A percentile compares a stretch with the other conserved stretches of the same genome.
These are phyloP conservation scores for Calonectria pauciramosa DNA, from an alignment of 2,329 filamentous ascomycete species.

Conservation along the genomic window DNA sequence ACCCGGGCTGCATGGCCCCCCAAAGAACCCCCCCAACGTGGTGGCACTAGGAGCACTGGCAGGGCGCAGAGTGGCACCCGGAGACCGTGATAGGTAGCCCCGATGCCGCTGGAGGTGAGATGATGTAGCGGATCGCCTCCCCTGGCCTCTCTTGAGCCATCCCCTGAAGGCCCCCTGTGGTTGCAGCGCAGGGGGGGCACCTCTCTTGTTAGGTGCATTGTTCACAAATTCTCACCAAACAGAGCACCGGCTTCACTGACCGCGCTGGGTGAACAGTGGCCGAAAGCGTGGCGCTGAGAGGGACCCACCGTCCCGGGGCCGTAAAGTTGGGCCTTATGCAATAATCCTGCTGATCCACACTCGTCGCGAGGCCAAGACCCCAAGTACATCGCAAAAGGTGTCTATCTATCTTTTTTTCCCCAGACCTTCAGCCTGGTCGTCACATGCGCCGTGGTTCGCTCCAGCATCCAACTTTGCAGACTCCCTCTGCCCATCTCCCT, in stretches of 20 bases:
- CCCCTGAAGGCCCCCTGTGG: constrained; percentile 17
- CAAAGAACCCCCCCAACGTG: background rate
- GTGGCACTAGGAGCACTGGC: constrained; percentile 14
- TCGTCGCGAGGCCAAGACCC: constrained; percentile 18
- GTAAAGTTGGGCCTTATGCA: constrained; percentile 33
- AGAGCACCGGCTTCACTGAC: background rate
- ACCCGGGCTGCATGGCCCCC: constrained; percentile 8
- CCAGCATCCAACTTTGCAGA: constrained; percentile 34
- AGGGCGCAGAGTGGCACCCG: constrained; percentile 9
- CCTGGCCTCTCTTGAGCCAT: background rate
- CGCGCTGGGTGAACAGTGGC: constrained; percentile 5
- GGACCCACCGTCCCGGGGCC: constrained; percentile 18
- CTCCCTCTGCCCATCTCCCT: constrained; percentile 25
- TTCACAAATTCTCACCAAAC: background rate
- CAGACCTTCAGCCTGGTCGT: constrained; percentile 44
- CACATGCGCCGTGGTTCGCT: constrained; percentile 50
- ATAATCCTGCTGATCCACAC: constrained; percentile 49
- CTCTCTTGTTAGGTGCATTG: background rate
- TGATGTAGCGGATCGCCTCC: constrained; percentile 20
- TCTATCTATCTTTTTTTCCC: constrained; percentile 45
- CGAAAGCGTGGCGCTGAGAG: constrained; percentile 6
- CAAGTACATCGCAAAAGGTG: constrained; percentile 29
- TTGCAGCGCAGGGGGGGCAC: constrained; percentile 16
- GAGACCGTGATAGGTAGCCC: constrained; percentile 24
- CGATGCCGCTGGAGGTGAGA: constrained; percentile 18